Percentiles rank a stretch among this genome's conserved stretches.
phyloP scores from a whole-genome alignment of 2,329 filamentous ascomycete genomes.

The Ceratocystis ficicola region DNA sequence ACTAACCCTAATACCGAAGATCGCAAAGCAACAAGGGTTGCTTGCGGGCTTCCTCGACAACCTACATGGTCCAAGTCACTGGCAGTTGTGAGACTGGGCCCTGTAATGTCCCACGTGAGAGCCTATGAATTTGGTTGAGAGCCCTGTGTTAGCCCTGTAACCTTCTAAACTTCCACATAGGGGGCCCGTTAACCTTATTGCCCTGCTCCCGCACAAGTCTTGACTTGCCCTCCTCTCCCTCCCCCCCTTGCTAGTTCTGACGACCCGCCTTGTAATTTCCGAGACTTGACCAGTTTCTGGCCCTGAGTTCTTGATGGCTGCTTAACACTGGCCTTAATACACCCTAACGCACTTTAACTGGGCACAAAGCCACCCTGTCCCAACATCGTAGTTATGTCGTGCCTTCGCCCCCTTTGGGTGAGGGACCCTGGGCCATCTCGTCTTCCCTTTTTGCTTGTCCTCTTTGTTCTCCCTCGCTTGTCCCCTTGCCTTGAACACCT shows the following conservation, averaged over 20 bases:
- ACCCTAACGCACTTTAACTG: background rate
- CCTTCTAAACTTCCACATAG: background rate
- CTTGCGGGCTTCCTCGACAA: background rate
- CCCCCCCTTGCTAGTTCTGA: background rate
- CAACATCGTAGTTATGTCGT: background rate
- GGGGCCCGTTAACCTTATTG: background rate
- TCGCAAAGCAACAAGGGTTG: background rate
- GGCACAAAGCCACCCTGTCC: slow-evolving; percentile 7
- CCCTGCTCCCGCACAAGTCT: background rate
- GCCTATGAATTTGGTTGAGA: background rate
- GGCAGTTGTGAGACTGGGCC: background rate
- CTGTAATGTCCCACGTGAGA: background rate
- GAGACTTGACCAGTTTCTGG: background rate
- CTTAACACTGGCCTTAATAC: background rate
- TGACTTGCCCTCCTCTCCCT: background rate
- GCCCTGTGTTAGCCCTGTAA: background rate
- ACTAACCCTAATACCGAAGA: background rate
- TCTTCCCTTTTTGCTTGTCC: background rate
- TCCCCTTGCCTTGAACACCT: background rate
- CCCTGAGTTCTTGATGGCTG: background rate
- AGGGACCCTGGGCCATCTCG: background rate
- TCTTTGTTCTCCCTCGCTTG: background rate
- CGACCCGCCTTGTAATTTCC: slow-evolving; percentile 1
- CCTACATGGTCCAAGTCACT: background rate
- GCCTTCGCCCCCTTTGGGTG: background rate